A percentile compares a stretch with the other conserved stretches of the same genome.
Evolutionary conservation across 768 basidiomycete species (phyloP).

Genomic region (Agrocybe pediades): DNA sequence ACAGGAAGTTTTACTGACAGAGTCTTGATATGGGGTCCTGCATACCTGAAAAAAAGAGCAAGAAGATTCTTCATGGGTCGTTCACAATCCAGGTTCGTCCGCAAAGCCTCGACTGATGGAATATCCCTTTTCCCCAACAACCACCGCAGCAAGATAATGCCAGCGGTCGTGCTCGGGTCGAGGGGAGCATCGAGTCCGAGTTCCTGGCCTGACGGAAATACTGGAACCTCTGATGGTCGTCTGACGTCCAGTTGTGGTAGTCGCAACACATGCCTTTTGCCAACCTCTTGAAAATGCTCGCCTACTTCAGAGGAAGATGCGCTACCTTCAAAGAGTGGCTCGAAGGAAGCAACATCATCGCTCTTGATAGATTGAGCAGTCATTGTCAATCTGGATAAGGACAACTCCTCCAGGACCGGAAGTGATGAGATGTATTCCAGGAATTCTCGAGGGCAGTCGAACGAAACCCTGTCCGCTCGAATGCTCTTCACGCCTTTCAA

Average conservation of each 20-base stretch:
- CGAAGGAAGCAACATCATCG: conserved; percentile 2
- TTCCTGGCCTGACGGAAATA: conserved; percentile 7
- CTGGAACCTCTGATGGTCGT: conserved; percentile 1
- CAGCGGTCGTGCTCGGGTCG: conserved; percentile 6
- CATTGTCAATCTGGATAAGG: conserved; percentile 22
- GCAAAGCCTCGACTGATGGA: conserved; percentile 22
- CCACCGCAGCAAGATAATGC: conserved; percentile 23
- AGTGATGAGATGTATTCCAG: conserved; percentile 29
- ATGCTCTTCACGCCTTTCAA: conserved; percentile 27
- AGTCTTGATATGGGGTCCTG: conserved; percentile 24
- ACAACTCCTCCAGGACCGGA: conserved; percentile 25
- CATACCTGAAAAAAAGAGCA: conserved; percentile 19
- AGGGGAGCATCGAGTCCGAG: conserved; percentile 7
- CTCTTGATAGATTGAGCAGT: conserved; percentile 14
- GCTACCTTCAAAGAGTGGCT: background rate
- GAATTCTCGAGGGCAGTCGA: conserved; percentile 22
- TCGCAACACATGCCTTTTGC: background rate
- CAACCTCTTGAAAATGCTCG: conserved; percentile 2
- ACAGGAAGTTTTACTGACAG: conserved; percentile 25
- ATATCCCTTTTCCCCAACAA: conserved; percentile 24
- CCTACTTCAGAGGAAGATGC: too few relatives aligned
- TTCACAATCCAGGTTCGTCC: conserved; percentile 24
- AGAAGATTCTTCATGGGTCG: conserved; percentile 12
- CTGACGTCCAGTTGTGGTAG: conserved; percentile 18
- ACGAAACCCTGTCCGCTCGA: conserved; percentile 25